Base-by-base conservation (phyloP, 305 asterid species). In the Withania somnifera region DNA sequence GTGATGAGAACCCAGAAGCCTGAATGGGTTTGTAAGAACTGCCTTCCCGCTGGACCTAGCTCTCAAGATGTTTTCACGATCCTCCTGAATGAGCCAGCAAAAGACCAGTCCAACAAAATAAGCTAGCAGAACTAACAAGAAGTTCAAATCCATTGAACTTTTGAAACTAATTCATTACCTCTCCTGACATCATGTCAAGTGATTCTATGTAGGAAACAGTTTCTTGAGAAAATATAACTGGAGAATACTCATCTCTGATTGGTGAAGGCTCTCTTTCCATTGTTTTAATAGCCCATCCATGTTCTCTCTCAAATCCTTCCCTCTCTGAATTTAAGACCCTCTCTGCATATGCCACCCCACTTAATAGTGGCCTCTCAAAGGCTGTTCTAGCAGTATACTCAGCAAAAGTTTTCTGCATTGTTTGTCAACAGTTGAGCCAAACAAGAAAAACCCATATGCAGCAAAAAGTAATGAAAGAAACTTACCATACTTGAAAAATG, bases 181-280 rank as follows among this genome's bases (percentile, higher is more conserved):
- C 99, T 84, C 98, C 99, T 0, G 99, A 95, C 99, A 95, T 95
- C 99, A 95, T 94, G 88, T 95, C 99, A 10, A 95, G 87, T 58
- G 97, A 94, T 84, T 90, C 91, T 77, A 95, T 84, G 87, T 95
- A 94, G 53, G 98, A 95, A 34, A 95, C 90, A 0, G 99, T 95
- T 88, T 95, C 99, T 87, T 95, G 99, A 3, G 95, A 88, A 82
- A 95, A 93, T 84, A 95, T 92, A 17, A 95, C 99, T 0, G 99
- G 97, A 53, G 98, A 97, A 82, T 95, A 95, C 82, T 94, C 99
- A 57, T 95, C 98, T 82, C 94, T 86, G 82, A 84, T 67, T 11
- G 99, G 97, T 0, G 99, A 94, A 86, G 98, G 90, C 84, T 91
- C 95, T 83, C 87, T 90, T 83, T 89, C 90, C 99, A 95, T 92